A percentile compares a stretch with the other conserved stretches of the same genome.
These are phyloP conservation scores for Pestalotiopsis sp. DNA, from an alignment of 2,329 filamentous ascomycete genomes.

Conservation along the genomic window DNA sequence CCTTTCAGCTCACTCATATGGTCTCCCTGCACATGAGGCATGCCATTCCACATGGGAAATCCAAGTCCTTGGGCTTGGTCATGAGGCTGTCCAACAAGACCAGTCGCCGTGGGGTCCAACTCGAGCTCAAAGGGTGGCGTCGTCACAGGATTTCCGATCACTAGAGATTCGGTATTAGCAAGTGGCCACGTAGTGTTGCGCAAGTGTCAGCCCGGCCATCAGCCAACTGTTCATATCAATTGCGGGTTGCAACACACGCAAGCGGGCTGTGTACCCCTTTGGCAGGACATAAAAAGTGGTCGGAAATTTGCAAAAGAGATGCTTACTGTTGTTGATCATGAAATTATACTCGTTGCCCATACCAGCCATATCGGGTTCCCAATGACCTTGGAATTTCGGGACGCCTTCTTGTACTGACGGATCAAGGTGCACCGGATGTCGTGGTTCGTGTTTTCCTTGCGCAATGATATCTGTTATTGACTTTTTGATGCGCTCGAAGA, in stretches of 20 bases:
- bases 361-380: constrained; percentile 22
- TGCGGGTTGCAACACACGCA: too few species aligned
- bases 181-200: not conserved
- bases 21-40: constrained; percentile 9
- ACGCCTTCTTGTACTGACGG: constrained; percentile 27
- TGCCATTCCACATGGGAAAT: constrained; percentile 11
- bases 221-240: too few species aligned
- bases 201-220: too few species aligned
- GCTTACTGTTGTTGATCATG: constrained; percentile 28
- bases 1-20: constrained; percentile 16
- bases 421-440: constrained; percentile 29
- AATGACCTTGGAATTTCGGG: constrained; percentile 22
- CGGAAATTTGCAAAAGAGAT: too few species aligned
- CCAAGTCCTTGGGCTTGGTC: not conserved
- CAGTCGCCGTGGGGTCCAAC: constrained; percentile 13
- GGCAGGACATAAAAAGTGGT: not conserved
- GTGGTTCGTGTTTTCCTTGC: constrained; percentile 30
- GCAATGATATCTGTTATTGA: constrained; percentile 27
- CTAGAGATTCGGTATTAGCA: not conserved
- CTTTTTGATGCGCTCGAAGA: constrained; percentile 34
- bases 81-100: not conserved
- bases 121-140: constrained; percentile 15
- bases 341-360: constrained; percentile 28
- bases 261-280: too few species aligned
- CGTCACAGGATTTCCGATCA: constrained; percentile 26